Conservation (phyloP, 2,329 filamentous ascomycete genomes). For the Hypoxylon sp. region DNA sequence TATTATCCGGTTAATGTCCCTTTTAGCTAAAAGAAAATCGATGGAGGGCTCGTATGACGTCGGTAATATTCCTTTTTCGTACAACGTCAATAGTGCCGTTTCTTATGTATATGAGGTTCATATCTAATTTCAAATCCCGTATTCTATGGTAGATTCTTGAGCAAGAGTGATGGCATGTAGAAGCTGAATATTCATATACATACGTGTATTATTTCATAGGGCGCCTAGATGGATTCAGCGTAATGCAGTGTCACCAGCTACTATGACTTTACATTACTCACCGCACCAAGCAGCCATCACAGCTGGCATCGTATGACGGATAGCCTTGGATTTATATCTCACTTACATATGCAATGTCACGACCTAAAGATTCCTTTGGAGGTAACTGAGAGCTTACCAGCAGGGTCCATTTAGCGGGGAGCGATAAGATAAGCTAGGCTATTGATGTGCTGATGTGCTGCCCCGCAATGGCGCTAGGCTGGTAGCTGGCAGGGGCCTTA, state of each 20-base stretch:
- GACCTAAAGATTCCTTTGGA: neutral
- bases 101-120: neutral
- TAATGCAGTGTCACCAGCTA: slow-evolving; percentile 9
- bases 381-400: neutral
- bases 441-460: slow-evolving; percentile 1
- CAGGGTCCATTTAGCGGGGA: neutral
- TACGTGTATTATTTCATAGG: neutral
- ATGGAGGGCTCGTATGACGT: slow-evolving; percentile 4
- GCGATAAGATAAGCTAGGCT: slow-evolving; percentile 37
- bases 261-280: neutral
- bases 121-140: neutral
- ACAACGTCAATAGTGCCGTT: neutral
- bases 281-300: neutral
- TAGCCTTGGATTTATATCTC: neutral
- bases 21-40: neutral
- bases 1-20: slow-evolving; percentile 30
- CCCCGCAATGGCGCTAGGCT: slow-evolving; percentile 24
- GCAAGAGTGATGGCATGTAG: neutral
- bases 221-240: neutral
- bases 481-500: slow-evolving; percentile 17
- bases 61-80: neutral
- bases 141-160: neutral
- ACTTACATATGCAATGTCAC: slow-evolving; percentile 4
- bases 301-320: neutral
- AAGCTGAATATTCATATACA: neutral